phyloP scores from a whole-genome alignment of 2,329 filamentous ascomycete species.

The Sordariomycetes sp. region DNA sequence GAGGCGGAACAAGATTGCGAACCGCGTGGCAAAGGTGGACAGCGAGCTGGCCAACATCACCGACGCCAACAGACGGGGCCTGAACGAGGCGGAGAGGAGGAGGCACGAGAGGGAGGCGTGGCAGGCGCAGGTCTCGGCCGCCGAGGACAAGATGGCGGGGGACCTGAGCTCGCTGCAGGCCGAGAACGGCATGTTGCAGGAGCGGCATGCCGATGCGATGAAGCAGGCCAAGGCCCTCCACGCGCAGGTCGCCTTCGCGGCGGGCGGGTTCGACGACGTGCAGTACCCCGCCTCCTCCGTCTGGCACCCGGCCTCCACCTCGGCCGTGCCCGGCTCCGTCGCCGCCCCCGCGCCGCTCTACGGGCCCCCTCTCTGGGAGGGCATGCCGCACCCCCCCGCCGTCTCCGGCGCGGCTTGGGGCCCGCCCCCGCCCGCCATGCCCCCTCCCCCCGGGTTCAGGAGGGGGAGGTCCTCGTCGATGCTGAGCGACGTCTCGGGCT shows the following conservation, averaged over 20 bases:
- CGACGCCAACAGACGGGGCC: conserved; percentile 52
- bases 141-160: conserved; percentile 28
- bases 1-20: conserved; percentile 60
- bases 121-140: conserved; percentile 29
- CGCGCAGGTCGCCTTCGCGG: background rate
- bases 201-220: conserved; percentile 23
- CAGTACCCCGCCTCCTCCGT: background rate
- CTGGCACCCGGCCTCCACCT: too few species aligned
- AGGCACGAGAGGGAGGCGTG: conserved; percentile 34
- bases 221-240: conserved; percentile 12
- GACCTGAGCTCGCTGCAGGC: conserved; percentile 22
- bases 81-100: conserved; percentile 49
- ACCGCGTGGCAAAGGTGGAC: conserved; percentile 58
- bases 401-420: background rate
- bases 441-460: conserved; percentile 18
- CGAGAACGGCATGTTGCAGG: conserved; percentile 23
- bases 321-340: background rate
- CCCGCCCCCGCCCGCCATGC: conserved; percentile 8
- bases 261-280: background rate
- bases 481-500: conserved; percentile 54
- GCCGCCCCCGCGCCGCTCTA: background rate
- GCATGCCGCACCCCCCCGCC: too few species aligned
- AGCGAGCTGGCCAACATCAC: conserved; percentile 58
- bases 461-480: conserved; percentile 52
- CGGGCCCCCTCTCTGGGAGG: background rate